Evolutionary conservation across 441 rosid species (phyloP), one percentile per base, ranked within the genome.

Genomic region (Euphorbia corollata): DNA sequence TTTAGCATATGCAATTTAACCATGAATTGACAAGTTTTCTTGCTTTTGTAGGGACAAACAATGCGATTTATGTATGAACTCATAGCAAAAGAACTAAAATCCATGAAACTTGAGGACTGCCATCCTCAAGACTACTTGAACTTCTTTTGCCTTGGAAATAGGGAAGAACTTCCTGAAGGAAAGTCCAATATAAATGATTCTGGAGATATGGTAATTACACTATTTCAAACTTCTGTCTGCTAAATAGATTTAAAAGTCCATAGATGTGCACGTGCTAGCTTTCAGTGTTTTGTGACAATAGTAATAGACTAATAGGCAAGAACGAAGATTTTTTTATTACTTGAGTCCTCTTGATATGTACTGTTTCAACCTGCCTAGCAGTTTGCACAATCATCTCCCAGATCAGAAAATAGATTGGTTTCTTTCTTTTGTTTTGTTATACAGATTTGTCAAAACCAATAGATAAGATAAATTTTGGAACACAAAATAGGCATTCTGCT

Each of bases 1-100:
- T 68, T 41, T 68, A n/a, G n/a, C 5, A 24, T 18, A 27, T 23
- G 48, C 7, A n/a, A 39, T 51, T 60, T 65, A 32, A 50, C 24
- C n/a, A 19, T 51, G 45, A 11, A 36, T 22, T 51, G 16, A 60
- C 57, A 54, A 72, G 59, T 30, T 22, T 56, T 50, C 54, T 64
- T 72, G 34, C 23, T 63, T 71, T 53, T 75, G 38, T 79, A 91
- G 96, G 78, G 86, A 75, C 90, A 87, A 63, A 89, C 93, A 9
- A 87, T 89, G 82, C 86, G 85, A 80, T 80, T 89, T 96, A 89
- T 91, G 97, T 91, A 84, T 54, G 83, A 77, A 62, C 69, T 87
- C 55, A 79, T 88, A 86, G 84, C 92, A 59, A 71, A 81, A 27
- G 94, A 87, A 78, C 71, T 89, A 78, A 76, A 79, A 51, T 58